phyloP scores from a whole-genome alignment of 139 green algal genomes.

The Chlamydomonas sphaeroides region DNA sequence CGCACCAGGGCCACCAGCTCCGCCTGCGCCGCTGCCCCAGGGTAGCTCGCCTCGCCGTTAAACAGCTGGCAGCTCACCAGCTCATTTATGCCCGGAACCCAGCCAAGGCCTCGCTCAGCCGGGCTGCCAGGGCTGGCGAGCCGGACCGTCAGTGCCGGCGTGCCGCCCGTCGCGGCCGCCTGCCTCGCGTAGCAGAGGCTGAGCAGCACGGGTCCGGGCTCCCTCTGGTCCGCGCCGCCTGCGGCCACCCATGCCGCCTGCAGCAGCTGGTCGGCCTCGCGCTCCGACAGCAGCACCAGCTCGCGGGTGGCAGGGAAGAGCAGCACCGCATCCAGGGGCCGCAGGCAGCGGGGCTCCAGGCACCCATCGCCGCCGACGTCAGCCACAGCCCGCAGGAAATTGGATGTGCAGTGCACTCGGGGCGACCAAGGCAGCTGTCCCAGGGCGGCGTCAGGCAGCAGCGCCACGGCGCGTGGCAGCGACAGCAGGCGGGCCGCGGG shows the following conservation, averaged over 20 bases:
- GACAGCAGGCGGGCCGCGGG: too few relatives aligned
- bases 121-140: too few relatives aligned
- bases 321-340: conserved; percentile 50
- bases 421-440: neutral
- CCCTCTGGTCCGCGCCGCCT: too few relatives aligned
- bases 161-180: too few relatives aligned
- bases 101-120: too few relatives aligned
- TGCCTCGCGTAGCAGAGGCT: neutral
- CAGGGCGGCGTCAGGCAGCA: too few relatives aligned
- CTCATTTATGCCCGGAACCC: neutral
- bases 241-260: neutral
- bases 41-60: conserved; percentile 50
- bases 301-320: conserved; percentile 23
- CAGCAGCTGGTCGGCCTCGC: conserved; percentile 58
- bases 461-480: too few relatives aligned
- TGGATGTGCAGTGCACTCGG: conserved; percentile 40
- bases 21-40: neutral
- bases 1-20: conserved; percentile 39
- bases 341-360: too few relatives aligned
- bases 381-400: conserved; percentile 49
- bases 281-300: conserved; percentile 64
- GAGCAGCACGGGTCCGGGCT: conserved; percentile 1
- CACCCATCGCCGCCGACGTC: too few relatives aligned
- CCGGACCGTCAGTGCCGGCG: too few relatives aligned
- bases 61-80: conserved; percentile 52